Base-by-base conservation (phyloP, 805 yeast genomes). In the Nakazawaea siamensis region DNA sequence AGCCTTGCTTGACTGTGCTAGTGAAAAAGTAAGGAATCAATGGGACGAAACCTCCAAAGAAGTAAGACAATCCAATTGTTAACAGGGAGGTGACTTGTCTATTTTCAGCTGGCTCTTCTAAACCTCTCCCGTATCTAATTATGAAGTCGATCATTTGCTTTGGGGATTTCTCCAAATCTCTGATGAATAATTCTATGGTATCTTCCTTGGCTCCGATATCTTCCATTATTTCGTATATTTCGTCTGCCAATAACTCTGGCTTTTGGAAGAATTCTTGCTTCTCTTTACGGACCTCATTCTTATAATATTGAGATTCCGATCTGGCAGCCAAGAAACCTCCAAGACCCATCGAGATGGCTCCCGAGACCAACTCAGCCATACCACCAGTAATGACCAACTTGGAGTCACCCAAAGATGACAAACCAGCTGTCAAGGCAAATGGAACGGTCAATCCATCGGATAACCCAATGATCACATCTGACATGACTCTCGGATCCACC, bases 381-480 rank as follows among this genome's bases (percentile, higher is more conserved):
- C 97, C 98, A 68, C 97, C 98, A 18, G 97, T 87, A 42, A 90
- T 87, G 34, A 90, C 98, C 43, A 90, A 70, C 55, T 74, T 81
- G 13, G 95, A 66, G 55, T 85, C 83, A 35, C 98, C 98, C 35
- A 90, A 69, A 1, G 94, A 80, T 1, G 95, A 81, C 37, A 90
- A 69, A 32, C 97, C 98, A 0, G 98, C 97, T 1, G 97, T 92
- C 47, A 92, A 70, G 2, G 98, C 98, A 67, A 90, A 90, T n/a
- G 98, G 98, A 27, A 90, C 98, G 0, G 97, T 90, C 45, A 90
- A 70, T 4, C 98, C 98, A 55, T 90, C 98, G 24, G 92, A 79
- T 33, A 90, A 71, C 4, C 98, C 98, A 51, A 90, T 90, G 46
- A 90, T 86, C 37, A 84, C 69, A 56, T 90, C 97, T 30, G 92